Percentiles rank a stretch among this genome's conserved stretches.
Conservation (phyloP, 495 filamentous ascomycete genomes). For the Aspergillus indologenus region DNA sequence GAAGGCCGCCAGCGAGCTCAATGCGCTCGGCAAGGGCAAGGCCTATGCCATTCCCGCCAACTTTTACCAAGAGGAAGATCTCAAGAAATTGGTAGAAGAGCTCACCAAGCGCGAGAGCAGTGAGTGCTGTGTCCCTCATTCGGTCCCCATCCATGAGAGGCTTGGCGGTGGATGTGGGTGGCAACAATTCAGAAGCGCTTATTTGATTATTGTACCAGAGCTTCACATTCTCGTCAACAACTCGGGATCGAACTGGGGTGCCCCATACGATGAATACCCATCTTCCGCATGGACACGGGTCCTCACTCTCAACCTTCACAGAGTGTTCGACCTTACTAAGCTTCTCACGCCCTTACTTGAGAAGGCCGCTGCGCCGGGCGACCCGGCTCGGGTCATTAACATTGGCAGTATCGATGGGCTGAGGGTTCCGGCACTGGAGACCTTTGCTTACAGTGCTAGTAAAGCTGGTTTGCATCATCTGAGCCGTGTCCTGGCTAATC, state of each 20-base stretch:
- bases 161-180: no score
- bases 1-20: slow-evolving; percentile 56
- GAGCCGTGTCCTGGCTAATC: slow-evolving; percentile 65
- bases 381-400: slow-evolving; percentile 69
- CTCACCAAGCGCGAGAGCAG: slow-evolving; percentile 60
- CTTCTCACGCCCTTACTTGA: slow-evolving; percentile 69
- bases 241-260: slow-evolving; percentile 72
- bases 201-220: slow-evolving; percentile 31
- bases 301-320: slow-evolving; percentile 75
- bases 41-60: slow-evolving; percentile 66
- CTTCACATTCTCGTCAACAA: slow-evolving; percentile 81
- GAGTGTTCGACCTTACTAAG: slow-evolving; percentile 76
- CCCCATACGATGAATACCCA: slow-evolving; percentile 63
- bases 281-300: slow-evolving; percentile 67
- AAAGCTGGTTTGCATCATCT: slow-evolving; percentile 77
- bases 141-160: background rate
- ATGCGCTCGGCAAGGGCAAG: slow-evolving; percentile 59
- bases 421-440: slow-evolving; percentile 63
- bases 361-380: slow-evolving; percentile 40
- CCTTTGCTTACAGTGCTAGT: slow-evolving; percentile 70
- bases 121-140: slow-evolving; percentile 26
- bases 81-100: slow-evolving; percentile 61
- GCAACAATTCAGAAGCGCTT: no score
- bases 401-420: slow-evolving; percentile 72
- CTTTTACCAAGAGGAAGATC: slow-evolving; percentile 71